Conservation (phyloP, 345 rosid genomes). For the Lenwebbia sp. region DNA sequence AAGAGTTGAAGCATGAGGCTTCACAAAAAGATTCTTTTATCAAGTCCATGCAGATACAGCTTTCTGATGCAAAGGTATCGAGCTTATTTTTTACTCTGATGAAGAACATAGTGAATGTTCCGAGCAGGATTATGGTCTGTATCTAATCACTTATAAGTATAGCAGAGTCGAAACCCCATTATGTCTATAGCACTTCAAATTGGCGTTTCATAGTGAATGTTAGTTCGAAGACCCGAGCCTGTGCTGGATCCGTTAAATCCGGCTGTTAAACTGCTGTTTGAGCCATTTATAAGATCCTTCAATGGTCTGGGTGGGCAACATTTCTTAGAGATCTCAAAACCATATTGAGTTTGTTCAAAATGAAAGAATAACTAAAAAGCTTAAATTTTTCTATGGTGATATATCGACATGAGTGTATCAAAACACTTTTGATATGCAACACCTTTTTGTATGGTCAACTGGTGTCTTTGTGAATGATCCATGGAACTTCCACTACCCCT, state of each 20-base stretch:
- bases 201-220: not conserved
- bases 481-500: not conserved
- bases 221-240: not conserved
- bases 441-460: not conserved
- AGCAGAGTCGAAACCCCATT: not conserved
- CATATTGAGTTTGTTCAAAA: not conserved
- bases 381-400: not conserved
- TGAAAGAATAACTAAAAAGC: not conserved
- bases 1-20: constrained; percentile 45
- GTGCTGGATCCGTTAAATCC: not conserved
- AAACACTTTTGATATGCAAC: not conserved
- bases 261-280: not conserved
- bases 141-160: not conserved
- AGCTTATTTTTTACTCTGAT: not conserved
- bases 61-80: constrained; percentile 81
- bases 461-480: not conserved
- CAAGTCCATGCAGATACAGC: constrained; percentile 61
- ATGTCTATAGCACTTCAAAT: not conserved
- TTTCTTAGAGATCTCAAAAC: not conserved
- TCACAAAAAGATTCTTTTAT: constrained; percentile 59
- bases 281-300: not conserved
- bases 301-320: not conserved
- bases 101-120: not conserved
- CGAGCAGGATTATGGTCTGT: not conserved
- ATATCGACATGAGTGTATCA: not conserved